Evolutionary conservation across 2,329 filamentous ascomycete species (phyloP), one percentile per base, ranked within the genome.

Genomic region (Zymoseptoria brevis): DNA sequence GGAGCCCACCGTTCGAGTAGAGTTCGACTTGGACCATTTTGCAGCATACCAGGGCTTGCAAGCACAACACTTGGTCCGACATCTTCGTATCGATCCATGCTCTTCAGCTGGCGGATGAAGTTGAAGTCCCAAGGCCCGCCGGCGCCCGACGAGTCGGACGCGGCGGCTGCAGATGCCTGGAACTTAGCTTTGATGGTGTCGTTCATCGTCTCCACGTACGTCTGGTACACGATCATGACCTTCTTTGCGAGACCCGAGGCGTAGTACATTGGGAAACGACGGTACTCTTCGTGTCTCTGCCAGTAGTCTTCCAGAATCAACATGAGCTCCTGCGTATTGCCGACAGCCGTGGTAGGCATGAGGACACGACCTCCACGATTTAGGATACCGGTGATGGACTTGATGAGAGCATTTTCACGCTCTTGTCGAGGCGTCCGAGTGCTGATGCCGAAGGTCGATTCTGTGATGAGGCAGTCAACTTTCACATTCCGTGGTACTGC

Each of bases 161-260:
- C 87, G 72, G 96, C 90, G 72, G 96, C 90, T 3, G 90, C 90
- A 85, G 96, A 95, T 53, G 67, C 66, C 54, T 91, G 56, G 75
- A 96, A 96, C n/a, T 96, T 83, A 9, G 90, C 85, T 74, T 96
- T 96, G 79, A 99, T 97, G 69, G 96, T 97, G 71, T 97, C 93
- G 73, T 99, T 99, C 94, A 99, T 99, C 57, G 92, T 91, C 54
- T 92, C 90, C 54, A 97, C 90, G 69, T 97, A 99, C 1, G 94
- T 99, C 73, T 97, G 94, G 72, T 99, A 99, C 3, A 97, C 91
- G 29, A 96, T 84, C 94, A 99, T 99, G 77, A 94, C 99, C 75
- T 96, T 94, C 63, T 93, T 82, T 0, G 94, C 94, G 50, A 97
- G 83, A 69, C 96, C 96, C 68, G 90, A 94, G 57, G 95, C 95